Base-by-base conservation (phyloP, 257 asterid genomes). In the Plantago ovata region DNA sequence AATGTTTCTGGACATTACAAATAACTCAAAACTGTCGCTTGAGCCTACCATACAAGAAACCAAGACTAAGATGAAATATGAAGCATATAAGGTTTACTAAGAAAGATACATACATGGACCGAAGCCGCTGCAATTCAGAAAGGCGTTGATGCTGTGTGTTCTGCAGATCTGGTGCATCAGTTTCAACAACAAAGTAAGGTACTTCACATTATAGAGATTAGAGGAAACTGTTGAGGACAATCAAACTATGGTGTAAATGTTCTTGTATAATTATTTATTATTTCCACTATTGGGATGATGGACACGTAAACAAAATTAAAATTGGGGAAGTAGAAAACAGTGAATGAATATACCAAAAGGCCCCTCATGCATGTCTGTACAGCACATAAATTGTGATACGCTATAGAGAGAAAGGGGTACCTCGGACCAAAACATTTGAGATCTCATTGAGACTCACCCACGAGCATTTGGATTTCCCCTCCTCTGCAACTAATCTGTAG, bases 371-470 rank as follows among this genome's bases (percentile, higher is more conserved):
- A 28, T 28, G 6, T 3, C 4, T 28, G 36, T 28, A 28, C 36
- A 28, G 3, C 4, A 4, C 36, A 28, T 28, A 28, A 28, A 3
- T 28, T 28, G 36, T 28, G 7, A 28, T 28, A 28, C 7, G 36
- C 7, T 4, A 28, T 2, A 28, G 7, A 47, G 13, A 15, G 53
- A 68, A 32, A 62, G 9, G 47, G 60, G 68, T 84, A 92, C 98
- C 98, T 84, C 77, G 85, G 60, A 82, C 90, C 74, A 82, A 65
- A 71, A 74, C 94, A 65, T 86, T 84, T 16, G 98, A 86, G 65
- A 84, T 74, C 77, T 92, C 97, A 65, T 86, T 86, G 74, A 92
- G 94, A 74, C 88, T 89, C 80, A 88, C 95, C 94, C 95, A 81
- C 6, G 95, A 88, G 81, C 95, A 84, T 71, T 85, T 88, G 16